Evolutionary conservation across 257 asterid genomes (phyloP).

Genomic region (Henckelia pumila): DNA sequence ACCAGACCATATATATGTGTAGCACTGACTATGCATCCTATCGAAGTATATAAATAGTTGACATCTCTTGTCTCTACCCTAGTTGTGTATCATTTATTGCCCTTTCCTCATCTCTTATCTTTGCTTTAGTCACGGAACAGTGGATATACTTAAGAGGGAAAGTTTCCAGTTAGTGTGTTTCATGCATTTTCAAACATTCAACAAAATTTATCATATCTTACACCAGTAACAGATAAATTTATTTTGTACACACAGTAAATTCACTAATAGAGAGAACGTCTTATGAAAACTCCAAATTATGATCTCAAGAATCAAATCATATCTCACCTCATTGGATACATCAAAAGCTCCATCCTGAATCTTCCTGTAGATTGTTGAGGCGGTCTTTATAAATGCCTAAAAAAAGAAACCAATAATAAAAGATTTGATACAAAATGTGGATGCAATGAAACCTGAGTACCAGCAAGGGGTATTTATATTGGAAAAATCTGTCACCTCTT

Average conservation of each 20-base stretch:
- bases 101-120: background rate
- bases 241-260: background rate
- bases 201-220: background rate
- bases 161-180: background rate
- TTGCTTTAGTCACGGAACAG: background rate
- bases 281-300: background rate
- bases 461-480: background rate
- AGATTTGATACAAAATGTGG: background rate
- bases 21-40: background rate
- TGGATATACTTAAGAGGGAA: background rate
- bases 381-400: conserved; percentile 82
- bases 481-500: conserved; percentile 49
- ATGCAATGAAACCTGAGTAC: conserved; percentile 3
- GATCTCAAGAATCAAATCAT: conserved; percentile 5
- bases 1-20: too few species aligned
- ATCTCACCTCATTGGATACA: conserved; percentile 69
- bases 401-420: conserved; percentile 3
- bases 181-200: background rate
- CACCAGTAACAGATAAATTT: background rate
- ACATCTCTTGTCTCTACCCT: background rate
- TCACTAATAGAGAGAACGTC: background rate
- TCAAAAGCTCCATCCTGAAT: conserved; percentile 80
- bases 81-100: background rate
- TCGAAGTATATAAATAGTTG: background rate
- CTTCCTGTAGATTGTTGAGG: conserved; percentile 69